Percentiles rank a stretch among this genome's conserved stretches.
Conservation (phyloP, 1,284 basidiomycete species). For the Sporisorium sorghi region DNA sequence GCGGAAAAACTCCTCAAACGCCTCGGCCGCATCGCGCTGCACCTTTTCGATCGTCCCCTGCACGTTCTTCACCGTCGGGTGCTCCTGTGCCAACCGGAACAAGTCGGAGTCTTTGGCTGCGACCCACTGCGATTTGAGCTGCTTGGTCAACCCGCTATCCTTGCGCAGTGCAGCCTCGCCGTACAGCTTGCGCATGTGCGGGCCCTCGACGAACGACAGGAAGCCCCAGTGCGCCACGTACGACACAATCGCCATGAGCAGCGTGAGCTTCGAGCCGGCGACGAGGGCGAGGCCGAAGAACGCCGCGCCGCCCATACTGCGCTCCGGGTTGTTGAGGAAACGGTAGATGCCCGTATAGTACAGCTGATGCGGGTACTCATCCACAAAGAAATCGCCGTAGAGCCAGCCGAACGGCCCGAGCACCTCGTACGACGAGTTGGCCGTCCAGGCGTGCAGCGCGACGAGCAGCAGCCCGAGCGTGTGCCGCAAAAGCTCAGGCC, state of each 20-base stretch:
- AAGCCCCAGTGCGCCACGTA: constrained; percentile 74
- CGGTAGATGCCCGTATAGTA: constrained; percentile 95
- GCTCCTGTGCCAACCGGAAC: constrained; percentile 49
- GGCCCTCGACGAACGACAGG: constrained; percentile 72
- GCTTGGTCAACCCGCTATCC: constrained; percentile 96
- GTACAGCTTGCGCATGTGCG: constrained; percentile 96
- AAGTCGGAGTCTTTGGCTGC: constrained; percentile 79
- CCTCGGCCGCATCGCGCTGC: constrained; percentile 88
- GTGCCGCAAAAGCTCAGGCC: constrained; percentile 88
- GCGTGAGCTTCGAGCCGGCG: constrained; percentile 86
- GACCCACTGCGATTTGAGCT: constrained; percentile 81
- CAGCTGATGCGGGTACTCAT: constrained; percentile 84
- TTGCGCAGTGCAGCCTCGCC: constrained; percentile 85
- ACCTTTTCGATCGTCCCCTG: constrained; percentile 94
- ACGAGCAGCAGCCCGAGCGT: constrained; percentile 74
- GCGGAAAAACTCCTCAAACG: constrained; percentile 89
- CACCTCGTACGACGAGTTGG: constrained; percentile 88
- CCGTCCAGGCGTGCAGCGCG: constrained; percentile 89
- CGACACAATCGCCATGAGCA: constrained; percentile 84
- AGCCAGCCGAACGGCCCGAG: constrained; percentile 75
- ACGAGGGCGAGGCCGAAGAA: constrained; percentile 94
- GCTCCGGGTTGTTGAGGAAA: constrained; percentile 94
- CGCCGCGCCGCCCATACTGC: constrained; percentile 87
- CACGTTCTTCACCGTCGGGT: constrained; percentile 80
- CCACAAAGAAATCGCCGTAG: constrained; percentile 88